A percentile compares a stretch with the other conserved stretches of the same genome.
Conservation (phyloP, 2,329 filamentous ascomycete species). For the Verticillium nubilum region DNA sequence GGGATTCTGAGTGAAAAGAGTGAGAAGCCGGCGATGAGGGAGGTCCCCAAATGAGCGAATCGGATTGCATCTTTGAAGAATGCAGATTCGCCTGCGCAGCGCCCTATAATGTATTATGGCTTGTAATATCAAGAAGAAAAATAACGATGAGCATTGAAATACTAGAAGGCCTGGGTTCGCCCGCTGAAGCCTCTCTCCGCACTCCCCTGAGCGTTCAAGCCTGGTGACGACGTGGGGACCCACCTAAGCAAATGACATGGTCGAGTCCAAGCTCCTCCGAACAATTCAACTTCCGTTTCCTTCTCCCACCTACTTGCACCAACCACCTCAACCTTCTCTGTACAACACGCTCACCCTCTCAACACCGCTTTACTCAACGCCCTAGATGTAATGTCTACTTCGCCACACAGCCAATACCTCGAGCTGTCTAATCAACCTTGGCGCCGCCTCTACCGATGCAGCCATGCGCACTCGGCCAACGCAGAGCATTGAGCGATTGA, state of each 20-base stretch:
- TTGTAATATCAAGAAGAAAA: neutral
- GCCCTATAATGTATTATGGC: neutral
- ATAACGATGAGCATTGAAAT: neutral
- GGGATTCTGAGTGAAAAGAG: slow-evolving; percentile 6
- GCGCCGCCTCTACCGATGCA: slow-evolving; percentile 3
- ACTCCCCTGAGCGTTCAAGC: neutral
- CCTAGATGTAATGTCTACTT: neutral
- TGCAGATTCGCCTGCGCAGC: neutral
- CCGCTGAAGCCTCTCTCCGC: too few relatives aligned
- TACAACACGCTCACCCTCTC: neutral
- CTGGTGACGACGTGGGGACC: neutral
- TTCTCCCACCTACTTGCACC: neutral
- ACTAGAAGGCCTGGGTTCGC: neutral
- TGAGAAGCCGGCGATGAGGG: slow-evolving; percentile 21
- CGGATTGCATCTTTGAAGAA: neutral
- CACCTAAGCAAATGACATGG: neutral
- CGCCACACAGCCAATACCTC: neutral
- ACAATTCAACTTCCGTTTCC: neutral
- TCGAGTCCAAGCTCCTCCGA: neutral
- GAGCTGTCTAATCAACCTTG: neutral
- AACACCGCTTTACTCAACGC: neutral
- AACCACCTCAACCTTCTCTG: neutral
- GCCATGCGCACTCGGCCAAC: slow-evolving; percentile 14
- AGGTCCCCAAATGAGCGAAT: slow-evolving; percentile 9
- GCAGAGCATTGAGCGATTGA: slow-evolving; percentile 15